phyloP scores from a whole-genome alignment of 768 basidiomycete species.

The Candolleomyces efflorescens region DNA sequence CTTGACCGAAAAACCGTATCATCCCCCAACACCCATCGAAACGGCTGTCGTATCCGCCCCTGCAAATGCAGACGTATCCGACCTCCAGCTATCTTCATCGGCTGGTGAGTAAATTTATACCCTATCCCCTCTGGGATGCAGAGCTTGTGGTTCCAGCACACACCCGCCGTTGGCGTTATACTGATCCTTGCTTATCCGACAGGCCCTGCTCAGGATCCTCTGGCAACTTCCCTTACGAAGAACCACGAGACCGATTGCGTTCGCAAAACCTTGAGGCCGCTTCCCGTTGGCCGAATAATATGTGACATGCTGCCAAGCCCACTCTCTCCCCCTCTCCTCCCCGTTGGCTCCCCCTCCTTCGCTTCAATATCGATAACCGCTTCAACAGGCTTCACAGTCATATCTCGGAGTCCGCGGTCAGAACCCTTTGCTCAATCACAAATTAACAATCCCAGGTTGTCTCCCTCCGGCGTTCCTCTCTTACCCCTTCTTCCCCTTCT shows the following conservation, averaged over 20 bases:
- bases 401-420: constrained; percentile 4
- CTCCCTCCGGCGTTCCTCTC: neutral
- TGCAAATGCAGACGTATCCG: too few relatives aligned
- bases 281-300: constrained; percentile 26
- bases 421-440: too few relatives aligned
- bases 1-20: constrained; percentile 11
- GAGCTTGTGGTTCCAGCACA: too few relatives aligned
- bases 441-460: too few relatives aligned
- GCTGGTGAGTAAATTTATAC: too few relatives aligned
- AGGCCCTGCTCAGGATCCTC: too few relatives aligned
- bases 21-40: constrained; percentile 13
- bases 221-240: neutral
- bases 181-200: too few relatives aligned
- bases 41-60: neutral
- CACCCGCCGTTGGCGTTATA: too few relatives aligned
- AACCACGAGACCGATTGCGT: constrained; percentile 12
- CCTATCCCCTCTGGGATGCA: too few relatives aligned
- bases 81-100: too few relatives aligned
- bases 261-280: neutral
- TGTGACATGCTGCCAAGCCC: constrained; percentile 54
- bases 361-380: constrained; percentile 4
- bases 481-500: constrained; percentile 2
- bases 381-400: neutral
- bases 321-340: constrained; percentile 18
- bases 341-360: constrained; percentile 8